Evolutionary conservation across 176 grass and related monocot genomes (phyloP), one percentile per base, ranked within the genome.

Genomic region (Ananas comosus): DNA sequence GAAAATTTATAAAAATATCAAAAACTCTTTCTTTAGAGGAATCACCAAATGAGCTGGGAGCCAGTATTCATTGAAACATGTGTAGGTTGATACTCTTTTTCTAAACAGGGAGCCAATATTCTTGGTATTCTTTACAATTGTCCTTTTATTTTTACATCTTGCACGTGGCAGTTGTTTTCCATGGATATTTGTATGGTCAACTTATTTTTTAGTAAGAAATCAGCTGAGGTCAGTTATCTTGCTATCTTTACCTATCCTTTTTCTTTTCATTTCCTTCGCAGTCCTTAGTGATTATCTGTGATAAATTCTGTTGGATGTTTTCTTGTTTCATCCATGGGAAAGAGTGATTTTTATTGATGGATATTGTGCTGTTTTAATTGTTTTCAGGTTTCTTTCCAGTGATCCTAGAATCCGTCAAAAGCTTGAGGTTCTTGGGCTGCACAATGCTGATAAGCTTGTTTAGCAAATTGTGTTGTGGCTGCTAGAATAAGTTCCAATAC

Each of bases 381-480:
- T n/a, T 22, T 22, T 61, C 56, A 22, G 56, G 56, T 61, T 61
- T 61, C 56, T 61, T 61, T 61, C 17, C 56, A 61, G 56, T 61
- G 13, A 19, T 18, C 16, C 4, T 16, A 61, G 21, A 61, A 8
- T 57, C 53, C 53, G n/a, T 57, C 14, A 16, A 2, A 17, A 57
- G 1, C 53, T 57, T 3, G 53, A 57, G 4, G 53, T 57, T 57
- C n/a, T 57, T 8, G 13, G 53, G 53, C 7, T 3, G 21, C 22
- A 2, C 56, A 18, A 61, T 57, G 56, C 21, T 18, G 21, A 10
- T 7, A 61, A 18, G 56, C 4, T 61, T 61, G 56, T 59, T 59
- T 14, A 59, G 16, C 19, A 17, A 59, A 59, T 59, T 59, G 54
- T 17, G 19, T 9, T 17, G 54, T 17, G 16, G 54, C 54, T 17